A percentile compares a stretch with the other conserved stretches of the same genome.
Evolutionary conservation across 139 green algal genomes (phyloP).

Genomic region (Chlorella sp.): DNA sequence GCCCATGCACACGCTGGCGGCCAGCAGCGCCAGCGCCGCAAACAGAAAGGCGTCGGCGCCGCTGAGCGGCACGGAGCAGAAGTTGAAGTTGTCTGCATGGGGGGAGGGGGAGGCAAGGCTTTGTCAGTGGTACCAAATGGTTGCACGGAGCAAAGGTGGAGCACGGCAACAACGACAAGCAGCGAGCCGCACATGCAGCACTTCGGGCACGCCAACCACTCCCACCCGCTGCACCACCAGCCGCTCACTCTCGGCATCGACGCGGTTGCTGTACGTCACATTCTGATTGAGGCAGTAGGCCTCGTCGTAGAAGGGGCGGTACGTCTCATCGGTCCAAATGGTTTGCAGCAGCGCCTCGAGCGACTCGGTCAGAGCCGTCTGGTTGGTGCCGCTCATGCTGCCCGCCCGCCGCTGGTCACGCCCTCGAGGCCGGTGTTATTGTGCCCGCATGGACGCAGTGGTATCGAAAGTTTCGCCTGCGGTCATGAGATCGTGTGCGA

Average conservation of each 20-base stretch:
- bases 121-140: too few relatives aligned
- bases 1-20: constrained; percentile 45
- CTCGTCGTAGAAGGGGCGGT: not conserved
- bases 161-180: too few relatives aligned
- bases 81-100: constrained; percentile 45
- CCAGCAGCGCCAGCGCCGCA: constrained; percentile 50
- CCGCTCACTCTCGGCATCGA: not conserved
- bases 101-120: too few relatives aligned
- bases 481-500: too few relatives aligned
- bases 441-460: too few relatives aligned
- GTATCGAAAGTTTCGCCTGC: too few relatives aligned
- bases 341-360: not conserved
- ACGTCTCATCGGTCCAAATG: not conserved
- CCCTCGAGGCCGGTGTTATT: too few relatives aligned
- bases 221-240: not conserved
- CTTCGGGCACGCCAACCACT: not conserved
- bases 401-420: too few relatives aligned
- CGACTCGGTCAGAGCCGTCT: not conserved
- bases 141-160: too few relatives aligned
- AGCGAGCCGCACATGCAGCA: too few relatives aligned
- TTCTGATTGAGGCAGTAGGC: constrained; percentile 19
- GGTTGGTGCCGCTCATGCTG: too few relatives aligned
- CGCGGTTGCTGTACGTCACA: constrained; percentile 6
- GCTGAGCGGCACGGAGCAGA: constrained; percentile 37
- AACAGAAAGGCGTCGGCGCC: constrained; percentile 58